Evolutionary conservation across 345 rosid species (phyloP), one percentile per base, ranked within the genome.

Genomic region (Brassica juncea): DNA sequence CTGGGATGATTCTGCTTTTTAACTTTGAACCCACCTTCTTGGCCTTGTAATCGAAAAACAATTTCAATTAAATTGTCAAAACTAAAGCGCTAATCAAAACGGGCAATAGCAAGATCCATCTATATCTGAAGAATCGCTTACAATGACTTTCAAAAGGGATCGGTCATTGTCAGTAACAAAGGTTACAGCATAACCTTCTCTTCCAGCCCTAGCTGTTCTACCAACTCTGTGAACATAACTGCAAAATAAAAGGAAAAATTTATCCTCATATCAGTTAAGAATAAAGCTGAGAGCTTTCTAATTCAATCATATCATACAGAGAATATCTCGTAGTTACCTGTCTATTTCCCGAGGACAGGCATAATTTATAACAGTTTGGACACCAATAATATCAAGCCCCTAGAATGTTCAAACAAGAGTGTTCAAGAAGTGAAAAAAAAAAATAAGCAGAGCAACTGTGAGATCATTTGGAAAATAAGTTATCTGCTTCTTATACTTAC

Each of bases 301-400:
- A 44, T 63, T 59, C 7, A 30, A 34, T 25, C 2, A 15, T 62
- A 52, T 54, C 1, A 31, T 1, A 52, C 57, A 52, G 7, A 15
- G 21, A 32, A 34, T 31, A 54, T 80, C 64, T 54, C 15, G 1
- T 4, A 35, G 30, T 27, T 72, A 91, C 99, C 96, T 91, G 66
- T 94, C 91, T 66, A 95, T 88, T 83, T 95, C 99, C 73, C 97
- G 94, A 54, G 99, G 99, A 81, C 99, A 95, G 39, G 98, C 93
- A 84, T 87, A 93, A 78, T 93, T 95, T 76, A 95, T 93, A 80
- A 95, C 99, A 19, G 99, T 91, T 76, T 93, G 88, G 75, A 95
- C 99, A 77, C 99, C 99, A 86, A 93, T 84, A 77, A 95, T 93
- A 75, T 95, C 99, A 79, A 95, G 96, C 70, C 98, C 99, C 99